Base-by-base conservation (phyloP, 495 filamentous ascomycete species). In the Penicillium macrosclerotiorum region DNA sequence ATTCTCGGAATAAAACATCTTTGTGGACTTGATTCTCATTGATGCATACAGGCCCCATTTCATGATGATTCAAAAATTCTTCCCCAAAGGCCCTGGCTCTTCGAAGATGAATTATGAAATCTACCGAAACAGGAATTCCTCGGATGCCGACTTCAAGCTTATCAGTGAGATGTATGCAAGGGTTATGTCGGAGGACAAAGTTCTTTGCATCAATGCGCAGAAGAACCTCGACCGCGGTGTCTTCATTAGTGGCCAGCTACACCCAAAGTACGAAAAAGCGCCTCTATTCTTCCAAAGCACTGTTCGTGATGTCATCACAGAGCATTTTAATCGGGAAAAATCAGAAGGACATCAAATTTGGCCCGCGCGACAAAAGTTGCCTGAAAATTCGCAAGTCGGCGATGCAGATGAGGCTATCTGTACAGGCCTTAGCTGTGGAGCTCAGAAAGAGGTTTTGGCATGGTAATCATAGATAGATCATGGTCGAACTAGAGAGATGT, bases 161-260 rank as follows among this genome's bases (percentile, higher is more conserved):
- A 66, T 74, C 51, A 65, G 57, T 37, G 43, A 67, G 0, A 62
- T 76, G 39, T 76, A 73, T 45, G 69, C 64, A 40, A 69, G 63
- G 0, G 61, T 75, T 33, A 65, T 72, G 63, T 41, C 50, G 1
- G 71, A 78, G 52, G 73, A 78, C 56, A 75, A 75, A 38, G 54
- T 65, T 12, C 69, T 76, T 14, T 76, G 73, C 55, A 59, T 60
- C 37, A 52, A 58, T 2, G 63, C 69, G 17, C 74, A 79, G 52
- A 67, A 66, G 59, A 78, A 79, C 49, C 61, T 79, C 23, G 60
- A 72, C 33, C 60, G 64, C 0, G 68, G 68, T 11, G 61, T 77
- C 22, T 79, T 75, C 33, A 56, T 69, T 30, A 77, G 67, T 33
- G 75, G 76, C 23, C 64, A 74, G 37, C 55, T 79, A n/a, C 74